Conservation (phyloP, 768 basidiomycete genomes). For the Strobilomyces echinocephalus region DNA sequence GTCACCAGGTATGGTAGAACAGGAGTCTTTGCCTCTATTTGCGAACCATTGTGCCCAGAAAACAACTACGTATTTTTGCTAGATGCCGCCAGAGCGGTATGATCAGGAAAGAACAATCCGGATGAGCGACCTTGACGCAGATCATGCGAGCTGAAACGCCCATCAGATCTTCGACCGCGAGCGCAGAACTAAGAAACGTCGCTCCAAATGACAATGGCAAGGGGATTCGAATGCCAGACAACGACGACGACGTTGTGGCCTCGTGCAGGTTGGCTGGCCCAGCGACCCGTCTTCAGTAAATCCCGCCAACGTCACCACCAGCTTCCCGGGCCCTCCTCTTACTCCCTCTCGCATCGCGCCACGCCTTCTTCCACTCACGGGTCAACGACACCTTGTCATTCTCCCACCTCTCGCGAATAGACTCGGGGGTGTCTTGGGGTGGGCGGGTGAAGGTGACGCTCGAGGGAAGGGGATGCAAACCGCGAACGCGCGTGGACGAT, state of each 20-base stretch:
- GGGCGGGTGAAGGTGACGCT: slow-evolving; percentile 18
- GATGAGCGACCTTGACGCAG: no score
- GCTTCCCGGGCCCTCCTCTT: slow-evolving; percentile 45
- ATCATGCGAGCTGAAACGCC: no score
- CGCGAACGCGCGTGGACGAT: slow-evolving; percentile 43
- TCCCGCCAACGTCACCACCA: slow-evolving; percentile 23
- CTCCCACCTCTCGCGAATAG: slow-evolving; percentile 65
- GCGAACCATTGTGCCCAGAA: no score
- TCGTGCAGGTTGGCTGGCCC: not conserved
- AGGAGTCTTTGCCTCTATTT: no score
- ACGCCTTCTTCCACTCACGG: slow-evolving; percentile 70
- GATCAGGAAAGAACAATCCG: no score
- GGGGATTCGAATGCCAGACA: not conserved
- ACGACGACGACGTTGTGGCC: not conserved
- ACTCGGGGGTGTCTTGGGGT: slow-evolving; percentile 33
- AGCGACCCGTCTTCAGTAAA: slow-evolving; percentile 7
- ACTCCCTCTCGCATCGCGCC: slow-evolving; percentile 70
- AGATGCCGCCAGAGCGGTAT: no score
- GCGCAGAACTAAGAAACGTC: no score
- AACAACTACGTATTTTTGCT: no score
- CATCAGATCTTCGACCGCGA: no score
- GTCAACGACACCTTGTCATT: slow-evolving; percentile 63
- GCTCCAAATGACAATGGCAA: not conserved
- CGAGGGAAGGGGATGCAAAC: slow-evolving; percentile 37
- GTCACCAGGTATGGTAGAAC: no score